A percentile compares a stretch with the other conserved stretches of the same genome.
Conservation (phyloP, 495 filamentous ascomycete species). For the Penicillium samsonianum region DNA sequence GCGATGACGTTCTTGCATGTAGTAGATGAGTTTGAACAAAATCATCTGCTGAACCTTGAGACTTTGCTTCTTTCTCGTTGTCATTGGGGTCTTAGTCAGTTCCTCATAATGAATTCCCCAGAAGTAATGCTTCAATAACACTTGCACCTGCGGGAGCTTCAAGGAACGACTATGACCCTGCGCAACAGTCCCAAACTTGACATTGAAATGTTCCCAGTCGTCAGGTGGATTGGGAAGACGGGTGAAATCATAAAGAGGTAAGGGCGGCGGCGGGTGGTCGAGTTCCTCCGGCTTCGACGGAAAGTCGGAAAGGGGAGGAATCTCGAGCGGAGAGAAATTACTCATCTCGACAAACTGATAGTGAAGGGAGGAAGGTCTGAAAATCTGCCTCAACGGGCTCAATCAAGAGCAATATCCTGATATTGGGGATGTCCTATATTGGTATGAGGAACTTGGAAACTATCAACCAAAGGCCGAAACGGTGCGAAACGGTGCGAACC, state of each 20-base stretch:
- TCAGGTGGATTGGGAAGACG: constrained; percentile 30
- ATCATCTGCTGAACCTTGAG: neutral
- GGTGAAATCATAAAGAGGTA: constrained; percentile 14
- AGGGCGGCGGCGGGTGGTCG: constrained; percentile 5
- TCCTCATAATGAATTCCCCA: constrained; percentile 35
- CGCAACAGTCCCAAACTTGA: neutral
- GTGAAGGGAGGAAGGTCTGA: neutral
- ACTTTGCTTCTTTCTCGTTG: neutral
- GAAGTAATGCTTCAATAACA: constrained; percentile 23
- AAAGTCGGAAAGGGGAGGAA: constrained; percentile 4
- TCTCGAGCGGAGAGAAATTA: neutral
- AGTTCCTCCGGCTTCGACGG: neutral
- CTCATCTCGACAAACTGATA: neutral
- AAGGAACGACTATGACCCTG: neutral
- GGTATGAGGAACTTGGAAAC: neutral
- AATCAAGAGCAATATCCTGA: neutral
- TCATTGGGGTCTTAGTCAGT: neutral
- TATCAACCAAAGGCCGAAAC: neutral
- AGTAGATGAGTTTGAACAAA: constrained; percentile 35
- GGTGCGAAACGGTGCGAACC: neutral
- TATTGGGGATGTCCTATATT: neutral
- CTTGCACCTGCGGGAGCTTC: neutral
- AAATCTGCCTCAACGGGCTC: neutral
- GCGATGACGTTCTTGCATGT: constrained; percentile 24
- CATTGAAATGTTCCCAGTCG: constrained; percentile 14